Evolutionary conservation across 805 yeast genomes (phyloP).

Genomic region (Ogataea philodendri): DNA sequence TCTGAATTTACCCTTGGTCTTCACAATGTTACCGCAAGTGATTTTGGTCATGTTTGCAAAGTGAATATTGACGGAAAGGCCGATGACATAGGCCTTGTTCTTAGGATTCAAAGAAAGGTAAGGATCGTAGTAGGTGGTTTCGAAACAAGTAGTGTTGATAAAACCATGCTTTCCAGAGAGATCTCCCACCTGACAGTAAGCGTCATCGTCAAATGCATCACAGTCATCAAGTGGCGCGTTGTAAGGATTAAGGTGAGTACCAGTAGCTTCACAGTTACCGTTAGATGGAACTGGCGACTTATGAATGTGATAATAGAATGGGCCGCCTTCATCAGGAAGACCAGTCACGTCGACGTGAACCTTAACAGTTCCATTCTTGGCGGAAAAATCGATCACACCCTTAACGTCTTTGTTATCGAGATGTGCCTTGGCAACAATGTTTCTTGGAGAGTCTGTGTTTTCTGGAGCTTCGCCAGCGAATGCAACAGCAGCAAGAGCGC

Average conservation of each 20-base stretch:
- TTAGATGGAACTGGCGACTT: conserved; percentile 50
- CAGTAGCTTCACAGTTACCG: conserved; percentile 54
- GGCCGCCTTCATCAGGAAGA: conserved; percentile 63
- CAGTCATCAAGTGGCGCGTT: conserved; percentile 50
- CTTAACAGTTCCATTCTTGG: conserved; percentile 57
- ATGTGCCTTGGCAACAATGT: conserved; percentile 56
- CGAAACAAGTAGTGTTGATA: conserved; percentile 68
- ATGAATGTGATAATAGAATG: conserved; percentile 69
- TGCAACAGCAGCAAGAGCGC: conserved; percentile 16
- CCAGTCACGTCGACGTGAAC: conserved; percentile 73
- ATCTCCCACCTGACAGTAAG: conserved; percentile 69
- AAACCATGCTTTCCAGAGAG: conserved; percentile 76
- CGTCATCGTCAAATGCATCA: conserved; percentile 48
- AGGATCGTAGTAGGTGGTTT: conserved; percentile 60
- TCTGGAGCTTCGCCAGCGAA: conserved; percentile 49
- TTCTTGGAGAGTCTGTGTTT: conserved; percentile 47
- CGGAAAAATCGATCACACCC: conserved; percentile 59
- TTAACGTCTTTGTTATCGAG: conserved; percentile 43
- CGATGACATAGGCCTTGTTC: conserved; percentile 58
- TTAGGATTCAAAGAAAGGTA: conserved; percentile 59
- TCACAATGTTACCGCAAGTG: conserved; percentile 60
- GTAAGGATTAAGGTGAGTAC: conserved; percentile 64
- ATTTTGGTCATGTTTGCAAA: conserved; percentile 52
- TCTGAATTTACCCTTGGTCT: conserved; percentile 29
- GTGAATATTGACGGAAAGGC: conserved; percentile 56